Base-by-base conservation (phyloP, 116 monocot species). In the Phalaenopsis hybrid region DNA sequence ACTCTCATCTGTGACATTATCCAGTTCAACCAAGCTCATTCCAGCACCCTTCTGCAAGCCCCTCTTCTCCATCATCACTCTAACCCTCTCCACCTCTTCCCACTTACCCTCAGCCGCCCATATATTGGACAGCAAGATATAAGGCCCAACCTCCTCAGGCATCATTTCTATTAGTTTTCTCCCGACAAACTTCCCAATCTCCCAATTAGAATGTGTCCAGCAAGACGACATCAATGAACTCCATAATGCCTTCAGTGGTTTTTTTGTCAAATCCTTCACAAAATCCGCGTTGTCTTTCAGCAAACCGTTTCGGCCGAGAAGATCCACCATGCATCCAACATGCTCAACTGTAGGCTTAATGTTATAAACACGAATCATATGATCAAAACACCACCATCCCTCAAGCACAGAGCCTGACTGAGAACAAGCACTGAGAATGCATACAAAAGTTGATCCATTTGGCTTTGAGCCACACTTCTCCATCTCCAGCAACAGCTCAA, bases 41-140 rank as follows among this genome's bases (percentile, higher is more conserved):
- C 89, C 95, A 51, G 81, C 84, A 67, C 28, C 73, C 78, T 92
- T 95, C 55, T 86, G 80, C 77, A 95, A 70, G 15, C 89, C 89
- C 17, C 79, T 92, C 50, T 88, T 78, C 75, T 59, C 85, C 78
- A 95, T 89, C 85, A 55, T 58, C 44, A 79, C 61, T 83, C 95
- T 87, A 52, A 92, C 81, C 73, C 82, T 89, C 83, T 89, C 92
- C 44, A 91, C 95, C 65, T 88, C 91, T 80, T 87, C 86, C 95
- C 95, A 95, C 73, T 87, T 89, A 12, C 91, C 92, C 31, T 86
- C 82, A 1, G 89, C 77, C 23, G 95, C 95, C 78, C 92, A 95
- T 33, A 92, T 89, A 61, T 95, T 92, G 0, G 95, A 95, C 21
- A 95, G 65, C 33, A 91, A 58, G 17, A 95, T 84, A 55, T 92